Base-by-base conservation (phyloP, 768 basidiomycete genomes). In the Pleurotus tuoliensis region DNA sequence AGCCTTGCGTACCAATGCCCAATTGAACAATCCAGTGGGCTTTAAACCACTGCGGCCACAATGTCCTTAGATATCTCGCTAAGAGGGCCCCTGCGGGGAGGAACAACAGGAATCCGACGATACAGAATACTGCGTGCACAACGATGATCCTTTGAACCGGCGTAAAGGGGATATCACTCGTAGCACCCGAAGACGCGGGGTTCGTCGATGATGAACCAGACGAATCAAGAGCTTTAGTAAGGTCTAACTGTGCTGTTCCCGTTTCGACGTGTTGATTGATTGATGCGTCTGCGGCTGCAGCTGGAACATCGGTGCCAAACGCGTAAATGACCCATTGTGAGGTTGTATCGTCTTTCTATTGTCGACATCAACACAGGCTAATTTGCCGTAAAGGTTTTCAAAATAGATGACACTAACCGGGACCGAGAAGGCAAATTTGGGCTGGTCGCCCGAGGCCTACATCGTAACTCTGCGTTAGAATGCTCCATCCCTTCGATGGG, bases 301-400 rank as follows among this genome's bases (percentile, higher is more conserved):
- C 76, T 3, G 88, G 88, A 18, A 76, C 74, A 1, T 63, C 69
- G 4, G 65, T 69, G 12, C 82, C 77, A 62, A 80, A 84, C 4
- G 86, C 87, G 68, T 75, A 90, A 47, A 91, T 86, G 56, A 89
- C 62, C 7, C 65, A 53, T 60, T 77, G 77, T 18, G 59, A 70
- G 5, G 67, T 72, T 59, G 74, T 73, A 56, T 62, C 56, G 52
- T 79, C 76, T 5, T 76, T 69, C 83, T 84, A 55, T 3, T 30
- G 59, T 54, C 44, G 11, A 11, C 25, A 24, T 20, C 34, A 45
- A 44, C 16, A 9, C 30, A 11, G 30, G 30, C 11, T 4, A 34
- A 34, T 34, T 34, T 34, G 30, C 30, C 30, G 30, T 34, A 34
- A 11, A 34, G 9, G 22, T 40, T 18, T 24, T 20, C 18, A 50